Evolutionary conservation across 805 yeast genomes (phyloP).

Genomic region (Lachancea lanzarotensis): DNA sequence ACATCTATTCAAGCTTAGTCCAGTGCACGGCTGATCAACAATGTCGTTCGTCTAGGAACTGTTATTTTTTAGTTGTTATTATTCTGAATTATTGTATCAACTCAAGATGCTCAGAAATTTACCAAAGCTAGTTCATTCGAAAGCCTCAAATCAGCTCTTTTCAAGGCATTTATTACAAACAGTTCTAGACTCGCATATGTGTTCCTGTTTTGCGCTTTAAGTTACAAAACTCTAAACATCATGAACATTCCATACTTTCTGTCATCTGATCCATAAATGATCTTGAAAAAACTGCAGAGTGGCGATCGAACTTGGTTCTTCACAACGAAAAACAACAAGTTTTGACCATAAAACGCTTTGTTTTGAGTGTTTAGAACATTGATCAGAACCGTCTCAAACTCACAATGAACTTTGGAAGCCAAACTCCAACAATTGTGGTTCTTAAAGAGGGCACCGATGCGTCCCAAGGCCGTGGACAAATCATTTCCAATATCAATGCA

Average conservation of each 20-base stretch:
- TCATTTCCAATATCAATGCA: conserved; percentile 91
- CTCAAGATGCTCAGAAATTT: too few species aligned
- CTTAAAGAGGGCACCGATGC: conserved; percentile 97
- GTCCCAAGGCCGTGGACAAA: conserved; percentile 95
- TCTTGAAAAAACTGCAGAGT: conserved; percentile 1
- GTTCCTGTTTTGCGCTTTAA: too few species aligned
- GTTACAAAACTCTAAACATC: too few species aligned
- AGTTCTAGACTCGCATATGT: too few species aligned
- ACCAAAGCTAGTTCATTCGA: too few species aligned
- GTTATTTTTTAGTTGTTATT: too few species aligned
- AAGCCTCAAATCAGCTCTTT: too few species aligned
- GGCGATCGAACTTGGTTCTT: neutral
- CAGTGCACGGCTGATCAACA: too few species aligned
- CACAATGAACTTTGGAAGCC: conserved; percentile 76
- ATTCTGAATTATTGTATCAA: too few species aligned
- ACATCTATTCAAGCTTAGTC: neutral
- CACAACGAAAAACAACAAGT: neutral
- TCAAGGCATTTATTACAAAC: too few species aligned
- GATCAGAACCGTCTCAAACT: neutral
- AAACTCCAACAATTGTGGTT: conserved; percentile 97
- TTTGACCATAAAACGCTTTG: neutral
- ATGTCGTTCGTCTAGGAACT: too few species aligned
- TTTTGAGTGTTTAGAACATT: neutral
- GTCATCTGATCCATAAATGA: neutral
- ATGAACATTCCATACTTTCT: neutral